Base-by-base conservation (phyloP, 768 basidiomycete species). In the Dacryopinax spathularia region DNA sequence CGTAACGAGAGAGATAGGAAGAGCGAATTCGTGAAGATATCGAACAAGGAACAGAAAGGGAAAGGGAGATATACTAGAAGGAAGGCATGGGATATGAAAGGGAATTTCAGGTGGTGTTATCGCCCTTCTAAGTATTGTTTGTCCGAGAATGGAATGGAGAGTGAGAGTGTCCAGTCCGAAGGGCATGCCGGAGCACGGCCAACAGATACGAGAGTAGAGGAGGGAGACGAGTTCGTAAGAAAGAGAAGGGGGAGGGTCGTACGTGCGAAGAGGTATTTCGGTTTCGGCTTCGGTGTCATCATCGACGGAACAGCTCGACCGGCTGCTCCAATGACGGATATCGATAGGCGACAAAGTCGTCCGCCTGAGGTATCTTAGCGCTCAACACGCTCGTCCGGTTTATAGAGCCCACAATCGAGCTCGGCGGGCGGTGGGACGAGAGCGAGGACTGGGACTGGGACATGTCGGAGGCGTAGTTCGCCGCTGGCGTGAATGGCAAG, bases 141-240 rank as follows among this genome's bases (percentile, higher is more conserved):
- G 48, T 56, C 48, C 48, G 39, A 41, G 39, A 56, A 56, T 56
- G 29, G n/a, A n/a, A n/a, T n/a, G n/a, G n/a, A n/a, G n/a, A n/a
- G n/a, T n/a, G n/a, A n/a, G n/a, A 56, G 15, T 56, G 29, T 25
- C 29, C 48, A 9, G 43, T 44, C 43, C 43, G 22, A 44, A 44
- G 43, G 13, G 7, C 13, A 15, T 12, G 13, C 13, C 43, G 43
- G 22, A 12, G 25, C 13, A 13, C 6, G 43, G 43, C 43, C 43
- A 22, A 7, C 48, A 27, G 4, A 29, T 29, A 56, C 25, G 10
- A 29, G 15, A 31, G 20, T 15, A 56, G 22, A 31, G 48, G 48
- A 56, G 18, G 7, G 3, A 27, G 39, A 41, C 18, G 15, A 25
- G 48, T 56, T 56, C 48, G 29, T 31, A 13, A 7, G 43, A 56